Base-by-base conservation (phyloP, 495 filamentous ascomycete genomes). In the Lasiosphaeris hirsuta region DNA sequence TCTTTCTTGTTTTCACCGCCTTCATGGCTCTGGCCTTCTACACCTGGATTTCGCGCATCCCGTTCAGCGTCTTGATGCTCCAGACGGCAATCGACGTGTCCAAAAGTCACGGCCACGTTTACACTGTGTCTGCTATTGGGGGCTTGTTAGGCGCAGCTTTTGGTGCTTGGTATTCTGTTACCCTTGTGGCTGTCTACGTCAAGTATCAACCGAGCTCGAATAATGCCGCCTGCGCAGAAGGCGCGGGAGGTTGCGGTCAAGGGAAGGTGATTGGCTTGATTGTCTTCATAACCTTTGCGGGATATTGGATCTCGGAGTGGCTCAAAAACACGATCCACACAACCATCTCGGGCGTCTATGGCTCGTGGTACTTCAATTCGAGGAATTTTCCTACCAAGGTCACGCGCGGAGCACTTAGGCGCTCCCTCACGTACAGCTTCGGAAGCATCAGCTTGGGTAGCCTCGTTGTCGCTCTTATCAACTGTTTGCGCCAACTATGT, bases 271-370 rank as follows among this genome's bases (percentile, higher is more conserved):
- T 90, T 56, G 92, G 93, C 0, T 73, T 97, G 19, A 73, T 92
- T 15, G 87, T 89, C 19, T 96, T 95, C 72, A 81, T 90, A 51
- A 95, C 90, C 0, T 96, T 96, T 64, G 90, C 91, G 19, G 84
- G 81, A 64, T 96, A 95, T 72, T 97, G 92, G 93, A 84, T 96
- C 60, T 87, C 86, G 19, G 92, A 96, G 67, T 90, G 87, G 81
- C 68, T 96, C 55, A 96, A 96, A 74, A 96, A 96, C 69, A 90
- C 87, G 13, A 87, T 96, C 37, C 92, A 97, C 70, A 87, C 85
- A 34, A 90, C 87, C 17, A 87, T 96, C 64, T 87, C 89, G 0
- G 90, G 93, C 10, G 86, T 96, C 10, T 96, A 96, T 60, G 92
- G 90, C 0, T 88, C 87, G 1, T 96, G 92, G 92, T 97, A 96